Evolutionary conservation across 2,329 filamentous ascomycete genomes (phyloP).

Genomic region (Cercospora sp.): DNA sequence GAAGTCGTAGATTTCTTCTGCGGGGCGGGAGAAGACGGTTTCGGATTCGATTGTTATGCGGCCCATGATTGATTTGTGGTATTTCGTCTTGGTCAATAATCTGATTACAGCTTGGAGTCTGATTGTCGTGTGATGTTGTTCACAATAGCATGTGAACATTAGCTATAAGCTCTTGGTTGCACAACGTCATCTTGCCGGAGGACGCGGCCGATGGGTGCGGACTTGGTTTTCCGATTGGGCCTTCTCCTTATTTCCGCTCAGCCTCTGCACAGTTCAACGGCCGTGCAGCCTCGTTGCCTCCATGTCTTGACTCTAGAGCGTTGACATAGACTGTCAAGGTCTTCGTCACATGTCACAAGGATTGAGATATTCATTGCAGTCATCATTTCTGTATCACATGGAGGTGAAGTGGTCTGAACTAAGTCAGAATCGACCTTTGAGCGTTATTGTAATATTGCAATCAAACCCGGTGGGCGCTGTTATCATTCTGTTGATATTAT

Average conservation of each 20-base stretch:
- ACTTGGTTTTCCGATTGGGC: not conserved
- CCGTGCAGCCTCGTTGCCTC: not conserved
- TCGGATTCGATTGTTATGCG: constrained; percentile 3
- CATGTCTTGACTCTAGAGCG: not conserved
- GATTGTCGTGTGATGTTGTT: not conserved
- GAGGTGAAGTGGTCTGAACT: not conserved
- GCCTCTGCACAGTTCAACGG: not conserved
- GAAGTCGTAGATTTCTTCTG: constrained; percentile 10
- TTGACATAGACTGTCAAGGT: not conserved
- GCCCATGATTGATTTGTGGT: not conserved
- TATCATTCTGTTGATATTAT: not conserved
- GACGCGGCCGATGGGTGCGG: not conserved
- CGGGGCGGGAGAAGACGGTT: constrained; percentile 1
- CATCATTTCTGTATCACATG: not conserved
- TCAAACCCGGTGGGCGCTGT: not conserved
- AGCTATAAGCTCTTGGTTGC: not conserved
- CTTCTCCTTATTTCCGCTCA: not conserved
- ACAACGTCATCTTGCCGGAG: not conserved
- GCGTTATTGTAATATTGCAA: not conserved
- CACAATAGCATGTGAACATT: not conserved
- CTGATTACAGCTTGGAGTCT: not conserved
- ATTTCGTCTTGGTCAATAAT: not conserved
- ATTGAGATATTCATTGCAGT: not conserved
- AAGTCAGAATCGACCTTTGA: not conserved
- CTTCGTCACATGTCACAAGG: not conserved